These are phyloP conservation scores for Pythium brachiatum DNA, from an alignment of 352 stramenopile genomes.

Conservation along the genomic window DNA sequence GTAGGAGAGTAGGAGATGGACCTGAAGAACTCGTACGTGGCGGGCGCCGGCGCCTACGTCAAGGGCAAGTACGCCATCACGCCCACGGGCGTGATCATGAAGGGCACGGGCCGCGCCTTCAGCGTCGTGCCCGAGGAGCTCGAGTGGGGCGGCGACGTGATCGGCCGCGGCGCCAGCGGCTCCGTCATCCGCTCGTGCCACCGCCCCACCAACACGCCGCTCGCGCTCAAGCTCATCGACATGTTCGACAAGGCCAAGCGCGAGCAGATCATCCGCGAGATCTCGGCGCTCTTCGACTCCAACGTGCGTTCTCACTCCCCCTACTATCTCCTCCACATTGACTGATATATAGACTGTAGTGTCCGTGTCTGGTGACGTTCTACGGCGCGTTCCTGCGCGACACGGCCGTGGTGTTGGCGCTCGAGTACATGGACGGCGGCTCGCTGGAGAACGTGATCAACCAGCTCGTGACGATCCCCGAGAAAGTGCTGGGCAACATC, in stretches of 20 bases:
- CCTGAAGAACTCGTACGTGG: conserved; percentile 79
- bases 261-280: conserved; percentile 87
- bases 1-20: conserved; percentile 3
- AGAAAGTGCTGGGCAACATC: conserved; percentile 88
- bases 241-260: conserved; percentile 86
- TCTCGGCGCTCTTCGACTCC: conserved; percentile 85
- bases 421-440: conserved; percentile 94
- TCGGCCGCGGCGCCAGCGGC: conserved; percentile 69
- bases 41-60: conserved; percentile 66
- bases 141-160: conserved; percentile 73
- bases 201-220: conserved; percentile 64
- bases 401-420: conserved; percentile 85
- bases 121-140: conserved; percentile 74
- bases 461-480: conserved; percentile 77
- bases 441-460: conserved; percentile 89
- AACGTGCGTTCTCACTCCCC: conserved; percentile 31
- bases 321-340: neutral
- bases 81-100: conserved; percentile 71
- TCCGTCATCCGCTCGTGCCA: conserved; percentile 68
- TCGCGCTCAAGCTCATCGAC: conserved; percentile 89
- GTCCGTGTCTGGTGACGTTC: conserved; percentile 86
- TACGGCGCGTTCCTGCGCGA: conserved; percentile 90
- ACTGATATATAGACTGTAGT: conserved; percentile 25
- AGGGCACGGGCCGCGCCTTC: conserved; percentile 77
- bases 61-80: conserved; percentile 84